A percentile compares a stretch with the other conserved stretches of the same genome.
Conservation (phyloP, 148 eudicot species). For the Camellia sinensis region DNA sequence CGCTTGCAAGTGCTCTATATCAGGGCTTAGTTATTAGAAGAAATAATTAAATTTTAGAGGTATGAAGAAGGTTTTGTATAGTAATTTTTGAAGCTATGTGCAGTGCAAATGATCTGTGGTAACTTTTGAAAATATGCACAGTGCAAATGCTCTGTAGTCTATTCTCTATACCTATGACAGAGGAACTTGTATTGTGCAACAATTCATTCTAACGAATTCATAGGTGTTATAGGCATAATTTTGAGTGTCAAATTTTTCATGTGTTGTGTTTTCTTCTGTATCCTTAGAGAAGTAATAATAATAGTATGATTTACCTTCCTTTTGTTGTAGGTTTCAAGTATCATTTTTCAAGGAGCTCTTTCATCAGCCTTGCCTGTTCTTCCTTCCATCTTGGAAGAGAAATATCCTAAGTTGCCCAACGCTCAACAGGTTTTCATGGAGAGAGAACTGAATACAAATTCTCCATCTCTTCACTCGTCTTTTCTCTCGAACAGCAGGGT, state of each 20-base stretch:
- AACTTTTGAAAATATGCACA: too few relatives aligned
- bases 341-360: conserved; percentile 39
- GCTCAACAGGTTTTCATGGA: conserved; percentile 47
- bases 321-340: conserved; percentile 6
- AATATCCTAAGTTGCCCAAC: conserved; percentile 50
- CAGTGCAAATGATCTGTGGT: too few relatives aligned
- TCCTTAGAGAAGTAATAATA: not conserved
- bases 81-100: too few relatives aligned
- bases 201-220: too few relatives aligned
- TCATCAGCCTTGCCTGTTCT: conserved; percentile 68
- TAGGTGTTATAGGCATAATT: too few relatives aligned
- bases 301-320: not conserved
- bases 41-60: too few relatives aligned
- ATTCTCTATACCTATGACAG: too few relatives aligned
- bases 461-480: conserved; percentile 43
- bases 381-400: conserved; percentile 46
- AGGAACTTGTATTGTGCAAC: too few relatives aligned
- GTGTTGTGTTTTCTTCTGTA: not conserved
- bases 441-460: conserved; percentile 40
- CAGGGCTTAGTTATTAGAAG: too few relatives aligned
- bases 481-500: conserved; percentile 51
- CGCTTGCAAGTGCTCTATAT: too few relatives aligned
- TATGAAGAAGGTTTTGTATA: too few relatives aligned
- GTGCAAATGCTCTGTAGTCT: too few relatives aligned
- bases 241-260: conserved; percentile 1